A percentile compares a stretch with the other conserved stretches of the same genome.
These are phyloP conservation scores for Leishmania mexicana DNA, from an alignment of 208 protist genomes.

Conservation along the genomic window DNA sequence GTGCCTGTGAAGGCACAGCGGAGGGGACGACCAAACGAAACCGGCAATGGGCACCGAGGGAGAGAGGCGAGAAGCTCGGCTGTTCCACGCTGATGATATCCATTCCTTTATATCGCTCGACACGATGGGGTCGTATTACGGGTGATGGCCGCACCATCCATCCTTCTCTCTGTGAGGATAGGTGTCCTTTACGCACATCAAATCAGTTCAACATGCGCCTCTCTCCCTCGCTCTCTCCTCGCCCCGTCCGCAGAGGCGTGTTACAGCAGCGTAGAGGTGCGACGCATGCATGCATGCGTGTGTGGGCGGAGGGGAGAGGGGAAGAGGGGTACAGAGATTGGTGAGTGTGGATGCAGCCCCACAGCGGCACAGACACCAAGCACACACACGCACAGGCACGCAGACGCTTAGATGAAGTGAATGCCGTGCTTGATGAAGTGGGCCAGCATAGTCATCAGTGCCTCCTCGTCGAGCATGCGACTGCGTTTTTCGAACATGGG, in stretches of 20 bases:
- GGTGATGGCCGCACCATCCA: neutral
- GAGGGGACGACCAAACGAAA: neutral
- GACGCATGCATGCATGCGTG: neutral
- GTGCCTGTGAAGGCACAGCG: neutral
- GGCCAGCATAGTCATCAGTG: slow-evolving; percentile 78
- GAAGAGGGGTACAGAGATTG: neutral
- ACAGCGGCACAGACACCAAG: neutral
- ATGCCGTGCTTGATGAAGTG: slow-evolving; percentile 84
- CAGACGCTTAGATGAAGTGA: slow-evolving; percentile 64
- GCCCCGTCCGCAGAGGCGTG: neutral
- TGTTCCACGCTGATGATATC: neutral
- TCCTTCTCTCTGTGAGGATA: slow-evolving; percentile 3
- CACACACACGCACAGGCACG: neutral
- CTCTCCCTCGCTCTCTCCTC: neutral
- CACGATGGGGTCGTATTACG: neutral
- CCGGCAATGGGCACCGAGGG: neutral
- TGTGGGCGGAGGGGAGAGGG: neutral
- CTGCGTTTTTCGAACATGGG: slow-evolving; percentile 80
- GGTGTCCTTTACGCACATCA: neutral
- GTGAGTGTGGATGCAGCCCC: neutral
- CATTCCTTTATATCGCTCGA: neutral
- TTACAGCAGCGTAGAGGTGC: neutral
- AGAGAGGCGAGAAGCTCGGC: neutral
- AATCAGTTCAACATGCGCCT: neutral
- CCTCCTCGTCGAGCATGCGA: slow-evolving; percentile 76